Percentiles rank a stretch among this genome's conserved stretches.
phyloP scores from a whole-genome alignment of 2,329 filamentous ascomycete species.

The Penicillium sp. region DNA sequence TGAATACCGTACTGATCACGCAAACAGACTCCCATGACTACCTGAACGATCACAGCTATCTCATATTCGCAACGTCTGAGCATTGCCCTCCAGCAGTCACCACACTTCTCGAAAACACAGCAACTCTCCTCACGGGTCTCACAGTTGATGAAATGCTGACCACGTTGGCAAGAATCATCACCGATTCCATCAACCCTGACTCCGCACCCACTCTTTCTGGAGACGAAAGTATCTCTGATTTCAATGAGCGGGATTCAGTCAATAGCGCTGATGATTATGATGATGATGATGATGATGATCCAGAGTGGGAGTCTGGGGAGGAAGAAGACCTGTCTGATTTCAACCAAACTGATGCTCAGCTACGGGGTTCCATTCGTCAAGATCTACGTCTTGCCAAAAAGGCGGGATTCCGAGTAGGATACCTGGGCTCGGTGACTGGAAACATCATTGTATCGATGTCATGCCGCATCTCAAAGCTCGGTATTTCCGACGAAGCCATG shows the following conservation, averaged over 20 bases:
- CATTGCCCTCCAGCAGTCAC: constrained; percentile 29
- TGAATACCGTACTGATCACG: constrained; percentile 16
- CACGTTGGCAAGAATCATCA: constrained; percentile 46
- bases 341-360: not conserved
- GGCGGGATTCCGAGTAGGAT: constrained; percentile 71
- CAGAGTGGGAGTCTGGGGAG: constrained; percentile 37
- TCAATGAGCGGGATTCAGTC: constrained; percentile 19
- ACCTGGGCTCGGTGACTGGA: constrained; percentile 56
- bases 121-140: constrained; percentile 37
- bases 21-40: constrained; percentile 61
- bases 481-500: constrained; percentile 72
- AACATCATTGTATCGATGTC: constrained; percentile 66
- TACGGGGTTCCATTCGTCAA: constrained; percentile 48
- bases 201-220: constrained; percentile 10
- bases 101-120: constrained; percentile 47
- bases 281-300: constrained; percentile 13
- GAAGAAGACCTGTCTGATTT: constrained; percentile 11
- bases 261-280: constrained; percentile 31
- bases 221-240: not conserved
- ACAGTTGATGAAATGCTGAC: constrained; percentile 53
- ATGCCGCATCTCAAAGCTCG: constrained; percentile 68
- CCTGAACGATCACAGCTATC: constrained; percentile 55
- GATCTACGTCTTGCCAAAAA: constrained; percentile 65
- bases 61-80: constrained; percentile 50
- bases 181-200: constrained; percentile 19